Evolutionary conservation across 2,329 filamentous ascomycete species (phyloP).

Genomic region (Diaporthe sp.): DNA sequence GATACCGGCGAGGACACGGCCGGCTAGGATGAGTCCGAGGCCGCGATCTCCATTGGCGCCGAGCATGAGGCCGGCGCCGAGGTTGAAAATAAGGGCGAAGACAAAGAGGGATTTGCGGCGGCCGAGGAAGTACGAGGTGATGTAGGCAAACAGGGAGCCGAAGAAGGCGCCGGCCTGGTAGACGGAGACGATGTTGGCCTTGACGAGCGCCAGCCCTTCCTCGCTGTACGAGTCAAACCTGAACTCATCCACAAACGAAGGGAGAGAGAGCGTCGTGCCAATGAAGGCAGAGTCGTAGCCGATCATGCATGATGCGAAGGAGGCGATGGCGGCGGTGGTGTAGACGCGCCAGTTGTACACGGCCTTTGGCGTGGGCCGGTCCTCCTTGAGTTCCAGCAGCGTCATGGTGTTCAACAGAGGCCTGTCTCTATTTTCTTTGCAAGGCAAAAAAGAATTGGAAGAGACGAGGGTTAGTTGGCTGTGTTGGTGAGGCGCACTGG

Average conservation of each 20-base stretch:
- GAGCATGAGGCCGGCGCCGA: constrained; percentile 81
- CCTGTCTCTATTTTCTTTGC: constrained; percentile 4
- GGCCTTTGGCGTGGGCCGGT: constrained; percentile 67
- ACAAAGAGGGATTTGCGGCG: constrained; percentile 74
- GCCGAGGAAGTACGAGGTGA: constrained; percentile 75
- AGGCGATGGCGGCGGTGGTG: constrained; percentile 65
- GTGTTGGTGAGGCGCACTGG: background rate
- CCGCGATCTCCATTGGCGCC: constrained; percentile 73
- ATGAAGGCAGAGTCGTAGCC: constrained; percentile 82
- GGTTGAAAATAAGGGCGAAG: constrained; percentile 73
- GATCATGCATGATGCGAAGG: constrained; percentile 70
- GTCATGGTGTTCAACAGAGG: constrained; percentile 46
- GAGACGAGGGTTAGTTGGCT: constrained; percentile 15
- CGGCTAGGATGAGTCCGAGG: constrained; percentile 73
- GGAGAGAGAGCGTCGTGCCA: constrained; percentile 79
- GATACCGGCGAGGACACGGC: constrained; percentile 73
- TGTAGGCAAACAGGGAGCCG: constrained; percentile 79
- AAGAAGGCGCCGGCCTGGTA: constrained; percentile 91
- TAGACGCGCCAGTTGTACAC: constrained; percentile 75
- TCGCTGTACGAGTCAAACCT: constrained; percentile 65
- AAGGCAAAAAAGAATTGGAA: background rate
- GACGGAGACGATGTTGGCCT: constrained; percentile 83
- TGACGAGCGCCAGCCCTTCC: constrained; percentile 68
- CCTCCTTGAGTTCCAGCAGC: constrained; percentile 66
- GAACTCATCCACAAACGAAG: constrained; percentile 79